Conservation (phyloP, 257 asterid genomes). For the Gardenia jasminoides region DNA sequence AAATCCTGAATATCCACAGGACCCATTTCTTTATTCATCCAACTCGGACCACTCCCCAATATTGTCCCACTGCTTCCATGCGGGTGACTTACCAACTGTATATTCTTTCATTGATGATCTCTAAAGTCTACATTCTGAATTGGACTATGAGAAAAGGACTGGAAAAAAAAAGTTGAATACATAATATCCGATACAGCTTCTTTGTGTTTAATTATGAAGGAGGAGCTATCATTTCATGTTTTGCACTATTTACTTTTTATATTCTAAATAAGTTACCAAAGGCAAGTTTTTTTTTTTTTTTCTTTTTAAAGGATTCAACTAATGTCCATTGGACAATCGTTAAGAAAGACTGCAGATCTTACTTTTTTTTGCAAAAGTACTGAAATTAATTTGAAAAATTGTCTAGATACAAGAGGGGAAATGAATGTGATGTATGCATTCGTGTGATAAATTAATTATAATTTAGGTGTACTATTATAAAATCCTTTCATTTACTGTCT, state of each 20-base stretch:
- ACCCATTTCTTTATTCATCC: constrained; percentile 10
- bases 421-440: too few relatives aligned
- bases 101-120: not conserved
- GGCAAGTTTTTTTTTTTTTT: too few relatives aligned
- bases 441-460: too few relatives aligned
- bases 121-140: not conserved
- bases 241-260: not conserved
- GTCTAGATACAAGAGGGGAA: too few relatives aligned
- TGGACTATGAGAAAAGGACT: not conserved
- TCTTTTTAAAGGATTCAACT: too few relatives aligned
- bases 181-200: not conserved
- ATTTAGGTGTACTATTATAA: too few relatives aligned
- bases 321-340: too few relatives aligned
- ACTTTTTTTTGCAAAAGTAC: too few relatives aligned
- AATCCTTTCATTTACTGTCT: too few relatives aligned
- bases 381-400: too few relatives aligned
- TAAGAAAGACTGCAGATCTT: too few relatives aligned
- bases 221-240: not conserved
- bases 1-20: not conserved
- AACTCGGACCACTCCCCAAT: constrained; percentile 4
- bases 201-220: not conserved
- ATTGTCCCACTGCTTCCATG: not conserved
- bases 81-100: not conserved
- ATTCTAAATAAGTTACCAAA: not conserved
- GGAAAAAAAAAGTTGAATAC: not conserved